Conservation (phyloP, 805 yeast species). For the Cephaloascus albidus region DNA sequence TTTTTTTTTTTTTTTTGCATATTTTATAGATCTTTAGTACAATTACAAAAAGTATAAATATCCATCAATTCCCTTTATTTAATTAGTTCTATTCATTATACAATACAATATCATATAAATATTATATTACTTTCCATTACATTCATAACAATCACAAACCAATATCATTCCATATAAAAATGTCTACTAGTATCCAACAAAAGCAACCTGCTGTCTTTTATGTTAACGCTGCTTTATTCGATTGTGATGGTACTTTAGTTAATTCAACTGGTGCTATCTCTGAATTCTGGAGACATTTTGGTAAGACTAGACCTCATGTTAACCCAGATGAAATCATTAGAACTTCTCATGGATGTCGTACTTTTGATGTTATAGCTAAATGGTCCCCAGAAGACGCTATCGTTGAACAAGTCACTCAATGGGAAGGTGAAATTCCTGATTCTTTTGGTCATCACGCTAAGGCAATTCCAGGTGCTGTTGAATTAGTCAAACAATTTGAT, state of each 20-base stretch:
- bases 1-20: not conserved
- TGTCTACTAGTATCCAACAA: not conserved
- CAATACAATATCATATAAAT: no score
- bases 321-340: constrained; percentile 64
- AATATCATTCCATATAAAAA: no score
- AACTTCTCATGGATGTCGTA: constrained; percentile 77
- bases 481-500: constrained; percentile 47
- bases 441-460: constrained; percentile 65
- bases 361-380: constrained; percentile 65
- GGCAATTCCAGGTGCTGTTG: constrained; percentile 70
- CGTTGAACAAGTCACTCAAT: constrained; percentile 51
- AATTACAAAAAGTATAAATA: not conserved
- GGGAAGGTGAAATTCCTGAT: constrained; percentile 64
- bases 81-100: not conserved
- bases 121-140: not conserved
- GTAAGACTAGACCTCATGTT: constrained; percentile 56
- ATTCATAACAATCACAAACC: not conserved
- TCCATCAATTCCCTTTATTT: not conserved
- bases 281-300: constrained; percentile 73
- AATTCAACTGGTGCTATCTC: constrained; percentile 78
- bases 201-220: constrained; percentile 14
- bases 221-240: constrained; percentile 53
- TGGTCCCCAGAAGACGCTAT: constrained; percentile 71
- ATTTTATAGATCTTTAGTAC: not conserved
- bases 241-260: constrained; percentile 82